Evolutionary conservation across 2,329 filamentous ascomycete genomes (phyloP).

Genomic region (Colletotrichum falcatum): DNA sequence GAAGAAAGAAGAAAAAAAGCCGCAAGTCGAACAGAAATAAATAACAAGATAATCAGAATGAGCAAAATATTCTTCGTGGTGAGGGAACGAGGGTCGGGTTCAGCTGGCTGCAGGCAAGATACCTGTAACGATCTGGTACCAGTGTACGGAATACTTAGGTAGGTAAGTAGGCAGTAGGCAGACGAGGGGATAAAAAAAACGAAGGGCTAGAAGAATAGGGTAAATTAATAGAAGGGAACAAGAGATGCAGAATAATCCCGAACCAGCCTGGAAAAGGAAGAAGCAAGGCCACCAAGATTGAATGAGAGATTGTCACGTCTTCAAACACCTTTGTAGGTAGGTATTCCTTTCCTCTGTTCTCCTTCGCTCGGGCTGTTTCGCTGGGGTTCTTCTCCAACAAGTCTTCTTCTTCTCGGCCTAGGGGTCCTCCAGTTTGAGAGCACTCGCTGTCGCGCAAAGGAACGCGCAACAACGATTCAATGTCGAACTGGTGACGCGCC

Average conservation of each 20-base stretch:
- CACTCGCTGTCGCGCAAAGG: conserved; percentile 22
- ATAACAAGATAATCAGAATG: not conserved
- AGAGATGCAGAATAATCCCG: conserved; percentile 6
- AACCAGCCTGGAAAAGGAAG: conserved; percentile 8
- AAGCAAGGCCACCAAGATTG: not conserved
- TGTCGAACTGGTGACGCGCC: conserved; percentile 16
- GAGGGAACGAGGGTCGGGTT: conserved; percentile 24
- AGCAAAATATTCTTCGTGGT: conserved; percentile 24
- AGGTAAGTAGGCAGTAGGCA: not conserved
- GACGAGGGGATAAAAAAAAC: conserved; percentile 18
- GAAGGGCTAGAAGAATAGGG: conserved; percentile 2
- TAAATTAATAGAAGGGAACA: conserved; percentile 25
- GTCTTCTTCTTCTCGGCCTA: conserved; percentile 7
- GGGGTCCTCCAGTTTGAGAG: conserved; percentile 23
- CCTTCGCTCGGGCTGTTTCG: not conserved
- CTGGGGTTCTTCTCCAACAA: conserved; percentile 8
- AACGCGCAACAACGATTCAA: conserved; percentile 22
- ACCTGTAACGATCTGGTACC: conserved; percentile 19
- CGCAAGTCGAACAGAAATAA: not conserved
- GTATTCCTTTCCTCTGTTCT: not conserved
- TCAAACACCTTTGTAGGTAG: not conserved
- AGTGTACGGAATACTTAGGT: conserved; percentile 19
- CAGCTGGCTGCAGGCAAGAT: conserved; percentile 34
- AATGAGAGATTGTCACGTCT: conserved; percentile 19
- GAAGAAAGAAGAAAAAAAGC: not conserved